Conservation (phyloP, 257 asterid species). For the Nicotiana obtusifolia region DNA sequence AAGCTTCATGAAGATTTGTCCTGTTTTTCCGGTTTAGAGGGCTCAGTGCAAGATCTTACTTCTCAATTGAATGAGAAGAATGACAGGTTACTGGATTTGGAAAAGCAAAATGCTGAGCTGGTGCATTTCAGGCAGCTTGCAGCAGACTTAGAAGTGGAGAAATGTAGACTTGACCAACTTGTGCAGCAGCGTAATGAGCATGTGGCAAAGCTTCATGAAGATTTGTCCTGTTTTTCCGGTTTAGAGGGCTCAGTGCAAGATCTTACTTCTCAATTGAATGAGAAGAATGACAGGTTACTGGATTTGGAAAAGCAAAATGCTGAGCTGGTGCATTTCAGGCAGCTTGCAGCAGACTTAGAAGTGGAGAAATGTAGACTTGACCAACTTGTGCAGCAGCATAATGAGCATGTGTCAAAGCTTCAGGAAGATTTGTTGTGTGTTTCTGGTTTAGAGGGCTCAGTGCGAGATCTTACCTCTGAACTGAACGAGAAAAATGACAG, state of each 20-base stretch:
- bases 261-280: conserved; percentile 45
- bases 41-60: conserved; percentile 43
- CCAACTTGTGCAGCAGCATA: conserved; percentile 42
- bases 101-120: conserved; percentile 51
- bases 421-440: conserved; percentile 26
- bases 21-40: conserved; percentile 34
- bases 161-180: conserved; percentile 42
- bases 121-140: conserved; percentile 38
- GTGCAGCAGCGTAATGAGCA: conserved; percentile 39
- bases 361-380: conserved; percentile 50
- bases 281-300: conserved; percentile 32
- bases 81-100: conserved; percentile 43
- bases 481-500: conserved; percentile 37
- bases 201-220: conserved; percentile 35
- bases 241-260: conserved; percentile 43
- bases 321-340: conserved; percentile 44
- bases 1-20: conserved; percentile 32
- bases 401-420: conserved; percentile 33
- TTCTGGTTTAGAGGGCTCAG: conserved; percentile 40
- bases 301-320: conserved; percentile 36
- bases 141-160: conserved; percentile 54
- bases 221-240: conserved; percentile 29
- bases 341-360: conserved; percentile 47
- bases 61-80: conserved; percentile 16
- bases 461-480: conserved; percentile 48